Evolutionary conservation across 352 stramenopile genomes (phyloP).

Genomic region (Phytophthora sp.): DNA sequence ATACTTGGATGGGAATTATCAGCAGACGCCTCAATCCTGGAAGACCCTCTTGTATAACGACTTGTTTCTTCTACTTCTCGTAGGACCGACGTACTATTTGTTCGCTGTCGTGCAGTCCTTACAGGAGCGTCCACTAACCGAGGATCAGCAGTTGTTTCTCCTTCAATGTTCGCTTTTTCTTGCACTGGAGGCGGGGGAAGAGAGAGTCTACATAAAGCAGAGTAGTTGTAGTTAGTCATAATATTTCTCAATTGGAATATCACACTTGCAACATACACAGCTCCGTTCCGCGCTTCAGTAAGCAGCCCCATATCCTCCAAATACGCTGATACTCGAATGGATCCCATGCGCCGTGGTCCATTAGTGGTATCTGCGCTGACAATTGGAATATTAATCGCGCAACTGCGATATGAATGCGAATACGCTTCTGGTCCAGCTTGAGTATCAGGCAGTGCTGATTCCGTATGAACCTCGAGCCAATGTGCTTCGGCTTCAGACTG

Average conservation of each 20-base stretch:
- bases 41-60: background rate
- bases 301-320: constrained; percentile 43
- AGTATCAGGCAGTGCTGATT: constrained; percentile 18
- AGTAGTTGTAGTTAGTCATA: background rate
- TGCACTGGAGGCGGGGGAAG: constrained; percentile 3
- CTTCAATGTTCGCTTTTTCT: constrained; percentile 10
- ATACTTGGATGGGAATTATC: background rate
- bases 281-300: background rate
- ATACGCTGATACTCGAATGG: constrained; percentile 43
- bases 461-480: constrained; percentile 44
- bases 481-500: constrained; percentile 40
- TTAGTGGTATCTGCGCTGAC: constrained; percentile 21
- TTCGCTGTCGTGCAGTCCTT: background rate
- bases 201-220: constrained; percentile 12
- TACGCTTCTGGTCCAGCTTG: constrained; percentile 23
- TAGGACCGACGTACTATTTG: constrained; percentile 14
- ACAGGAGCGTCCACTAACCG: background rate
- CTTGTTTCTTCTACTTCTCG: constrained; percentile 28
- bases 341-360: constrained; percentile 28
- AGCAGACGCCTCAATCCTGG: background rate
- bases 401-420: constrained; percentile 49
- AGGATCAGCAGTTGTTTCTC: background rate
- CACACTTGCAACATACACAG: constrained; percentile 7
- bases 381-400: constrained; percentile 67
- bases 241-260: background rate